Conservation (phyloP, 345 rosid genomes). For the Acer negundo region DNA sequence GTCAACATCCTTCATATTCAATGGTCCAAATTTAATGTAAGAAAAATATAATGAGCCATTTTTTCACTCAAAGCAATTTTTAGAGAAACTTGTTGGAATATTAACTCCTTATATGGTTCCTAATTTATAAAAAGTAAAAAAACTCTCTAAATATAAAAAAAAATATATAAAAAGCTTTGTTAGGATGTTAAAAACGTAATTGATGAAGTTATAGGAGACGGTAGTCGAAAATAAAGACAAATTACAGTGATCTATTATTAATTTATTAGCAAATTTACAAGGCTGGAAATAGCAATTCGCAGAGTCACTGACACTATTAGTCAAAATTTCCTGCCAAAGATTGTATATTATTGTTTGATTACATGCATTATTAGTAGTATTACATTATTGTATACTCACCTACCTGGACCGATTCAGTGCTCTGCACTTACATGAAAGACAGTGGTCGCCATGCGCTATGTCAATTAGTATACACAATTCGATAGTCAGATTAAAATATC, state of each 20-base stretch:
- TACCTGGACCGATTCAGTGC: not conserved
- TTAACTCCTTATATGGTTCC: too few species aligned
- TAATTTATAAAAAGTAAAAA: too few species aligned
- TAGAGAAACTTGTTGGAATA: too few species aligned
- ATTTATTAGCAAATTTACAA: slow-evolving; percentile 1
- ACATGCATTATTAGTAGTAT: slow-evolving; percentile 13
- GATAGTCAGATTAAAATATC: not conserved
- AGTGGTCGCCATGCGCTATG: not conserved
- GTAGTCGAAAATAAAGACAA: slow-evolving; percentile 4
- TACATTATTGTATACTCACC: not conserved
- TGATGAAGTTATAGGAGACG: not conserved
- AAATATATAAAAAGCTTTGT: too few species aligned
- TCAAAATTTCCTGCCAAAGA: slow-evolving; percentile 18
- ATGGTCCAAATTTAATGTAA: too few species aligned
- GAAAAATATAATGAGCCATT: too few species aligned
- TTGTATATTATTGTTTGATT: slow-evolving; percentile 9
- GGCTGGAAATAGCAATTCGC: not conserved
- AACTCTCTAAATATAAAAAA: too few species aligned
- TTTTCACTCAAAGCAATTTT: too few species aligned
- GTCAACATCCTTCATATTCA: too few species aligned
- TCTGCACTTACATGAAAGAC: not conserved
- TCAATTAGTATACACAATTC: not conserved
- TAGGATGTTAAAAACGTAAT: too few species aligned
- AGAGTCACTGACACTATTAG: not conserved
- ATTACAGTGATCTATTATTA: not conserved